phyloP scores from a whole-genome alignment of 2,329 filamentous ascomycete genomes.

The Alternaria infectoria region DNA sequence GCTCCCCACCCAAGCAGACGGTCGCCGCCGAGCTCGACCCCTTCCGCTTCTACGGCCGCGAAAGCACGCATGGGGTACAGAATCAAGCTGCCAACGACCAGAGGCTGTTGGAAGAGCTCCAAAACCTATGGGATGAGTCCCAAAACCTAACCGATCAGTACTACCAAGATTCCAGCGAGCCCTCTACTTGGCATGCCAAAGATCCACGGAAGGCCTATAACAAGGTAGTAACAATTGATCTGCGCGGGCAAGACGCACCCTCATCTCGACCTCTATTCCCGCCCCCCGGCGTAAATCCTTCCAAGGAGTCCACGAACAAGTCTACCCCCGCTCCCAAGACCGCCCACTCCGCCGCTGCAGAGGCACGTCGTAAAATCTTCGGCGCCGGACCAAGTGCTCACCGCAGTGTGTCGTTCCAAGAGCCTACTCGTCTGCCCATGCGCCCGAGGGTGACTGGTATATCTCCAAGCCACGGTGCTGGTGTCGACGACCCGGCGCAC shows the following conservation, averaged over 20 bases:
- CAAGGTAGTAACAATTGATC: no score
- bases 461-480: not conserved
- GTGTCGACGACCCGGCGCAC: not conserved
- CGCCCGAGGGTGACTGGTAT: not conserved
- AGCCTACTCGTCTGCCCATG: not conserved
- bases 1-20: not conserved
- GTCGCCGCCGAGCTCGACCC: not conserved
- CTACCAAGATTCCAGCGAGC: no score
- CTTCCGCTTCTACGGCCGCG: not conserved
- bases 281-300: fast-evolving
- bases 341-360: not conserved
- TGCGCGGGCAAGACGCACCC: no score
- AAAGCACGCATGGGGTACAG: not conserved
- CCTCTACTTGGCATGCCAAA: no score
- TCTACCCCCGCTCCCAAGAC: not conserved
- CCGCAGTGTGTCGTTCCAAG: not conserved
- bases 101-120: no score
- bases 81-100: no score
- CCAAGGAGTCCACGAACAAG: not conserved
- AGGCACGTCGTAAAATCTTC: not conserved
- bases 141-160: no score
- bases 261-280: not conserved
- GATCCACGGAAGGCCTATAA: no score
- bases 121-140: no score
- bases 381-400: not conserved